A percentile compares a stretch with the other conserved stretches of the same genome.
Evolutionary conservation across 495 filamentous ascomycete genomes (phyloP).

Genomic region (Margaritispora aquatica): DNA sequence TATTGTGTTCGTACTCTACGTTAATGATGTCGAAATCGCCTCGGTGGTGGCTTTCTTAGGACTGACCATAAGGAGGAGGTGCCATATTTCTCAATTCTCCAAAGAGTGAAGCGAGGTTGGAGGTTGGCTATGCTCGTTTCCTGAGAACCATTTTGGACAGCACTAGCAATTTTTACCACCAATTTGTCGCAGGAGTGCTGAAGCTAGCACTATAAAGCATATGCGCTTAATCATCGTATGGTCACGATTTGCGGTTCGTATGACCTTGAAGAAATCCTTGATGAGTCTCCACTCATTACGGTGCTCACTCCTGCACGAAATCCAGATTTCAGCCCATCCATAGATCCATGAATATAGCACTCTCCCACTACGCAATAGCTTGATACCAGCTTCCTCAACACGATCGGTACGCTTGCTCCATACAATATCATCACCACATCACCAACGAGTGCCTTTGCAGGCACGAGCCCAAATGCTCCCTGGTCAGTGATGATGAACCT

Average conservation of each 20-base stretch:
- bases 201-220: too few relatives aligned
- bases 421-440: slow-evolving; percentile 3
- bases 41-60: too few relatives aligned
- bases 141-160: too few relatives aligned
- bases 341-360: slow-evolving; percentile 17
- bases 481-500: background rate
- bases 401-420: slow-evolving; percentile 5
- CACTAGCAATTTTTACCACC: too few relatives aligned
- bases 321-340: slow-evolving; percentile 13
- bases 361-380: slow-evolving; percentile 16
- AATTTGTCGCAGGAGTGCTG: too few relatives aligned
- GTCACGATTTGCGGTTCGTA: background rate
- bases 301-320: background rate
- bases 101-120: too few relatives aligned
- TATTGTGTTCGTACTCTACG: too few relatives aligned
- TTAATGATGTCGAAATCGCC: too few relatives aligned
- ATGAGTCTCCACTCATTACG: background rate
- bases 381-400: background rate
- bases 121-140: too few relatives aligned
- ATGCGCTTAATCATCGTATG: background rate
- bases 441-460: background rate
- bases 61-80: too few relatives aligned
- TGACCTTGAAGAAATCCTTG: background rate
- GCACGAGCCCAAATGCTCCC: slow-evolving; percentile 1
- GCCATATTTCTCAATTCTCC: too few relatives aligned